phyloP scores from a whole-genome alignment of 2,329 filamentous ascomycete species.

The Aspergillus novoparasiticus region DNA sequence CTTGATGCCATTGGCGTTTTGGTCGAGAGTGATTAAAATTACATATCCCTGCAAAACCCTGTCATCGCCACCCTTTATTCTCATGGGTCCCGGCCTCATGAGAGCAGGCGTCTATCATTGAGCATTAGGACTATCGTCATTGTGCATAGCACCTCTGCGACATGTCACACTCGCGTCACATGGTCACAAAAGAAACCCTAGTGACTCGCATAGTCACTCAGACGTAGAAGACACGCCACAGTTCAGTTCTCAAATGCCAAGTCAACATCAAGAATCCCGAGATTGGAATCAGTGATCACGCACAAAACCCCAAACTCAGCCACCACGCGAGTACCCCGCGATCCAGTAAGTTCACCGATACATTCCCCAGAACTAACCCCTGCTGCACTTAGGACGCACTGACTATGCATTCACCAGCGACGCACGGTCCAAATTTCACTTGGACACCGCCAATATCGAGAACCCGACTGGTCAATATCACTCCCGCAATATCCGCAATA shows the following conservation, averaged over 20 bases:
- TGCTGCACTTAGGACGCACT: background rate
- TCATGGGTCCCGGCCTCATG: too few relatives aligned
- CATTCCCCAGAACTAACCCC: background rate
- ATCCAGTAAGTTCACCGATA: background rate
- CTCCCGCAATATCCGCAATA: background rate
- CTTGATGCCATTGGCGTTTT: too few relatives aligned
- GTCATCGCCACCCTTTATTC: too few relatives aligned
- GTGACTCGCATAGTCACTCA: background rate
- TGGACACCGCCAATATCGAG: background rate
- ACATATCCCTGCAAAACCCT: too few relatives aligned
- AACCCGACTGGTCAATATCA: background rate
- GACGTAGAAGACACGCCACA: background rate
- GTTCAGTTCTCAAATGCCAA: background rate
- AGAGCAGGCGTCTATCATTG: background rate
- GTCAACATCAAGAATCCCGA: background rate
- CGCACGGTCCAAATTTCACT: background rate
- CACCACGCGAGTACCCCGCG: background rate
- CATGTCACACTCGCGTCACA: background rate
- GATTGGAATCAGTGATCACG: background rate
- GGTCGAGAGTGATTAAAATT: too few relatives aligned
- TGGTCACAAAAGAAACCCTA: background rate
- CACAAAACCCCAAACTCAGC: background rate
- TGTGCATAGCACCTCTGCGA: background rate
- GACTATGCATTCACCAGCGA: background rate
- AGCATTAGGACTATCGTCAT: background rate